Conservation (phyloP, 805 yeast genomes). For the Sugiyamaella americana region DNA sequence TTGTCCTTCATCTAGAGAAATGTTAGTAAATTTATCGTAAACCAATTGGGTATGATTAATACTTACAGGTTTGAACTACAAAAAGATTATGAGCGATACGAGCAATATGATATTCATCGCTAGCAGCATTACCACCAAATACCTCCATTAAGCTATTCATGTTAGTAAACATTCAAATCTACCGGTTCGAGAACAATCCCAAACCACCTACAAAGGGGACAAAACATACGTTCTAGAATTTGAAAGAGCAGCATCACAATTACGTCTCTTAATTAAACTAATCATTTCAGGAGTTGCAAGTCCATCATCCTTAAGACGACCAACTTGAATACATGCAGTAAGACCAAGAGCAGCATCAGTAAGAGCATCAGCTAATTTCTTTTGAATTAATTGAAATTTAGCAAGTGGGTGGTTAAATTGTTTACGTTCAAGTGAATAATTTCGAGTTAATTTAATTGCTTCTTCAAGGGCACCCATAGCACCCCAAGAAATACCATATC, state of each 20-base stretch:
- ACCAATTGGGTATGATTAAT: slow-evolving; percentile 14
- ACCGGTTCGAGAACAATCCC: neutral
- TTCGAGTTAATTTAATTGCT: slow-evolving; percentile 33
- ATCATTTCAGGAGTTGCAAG: slow-evolving; percentile 39
- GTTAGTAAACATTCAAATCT: slow-evolving; percentile 1
- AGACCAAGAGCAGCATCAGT: slow-evolving; percentile 38
- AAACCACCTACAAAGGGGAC: slow-evolving; percentile 16
- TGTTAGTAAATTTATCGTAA: slow-evolving; percentile 4
- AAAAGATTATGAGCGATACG: slow-evolving; percentile 38
- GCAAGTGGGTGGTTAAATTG: slow-evolving; percentile 39
- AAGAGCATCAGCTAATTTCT: slow-evolving; percentile 39
- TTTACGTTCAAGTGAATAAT: slow-evolving; percentile 36
- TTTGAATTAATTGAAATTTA: slow-evolving; percentile 37
- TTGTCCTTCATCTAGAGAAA: slow-evolving; percentile 35
- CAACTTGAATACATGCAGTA: slow-evolving; percentile 37
- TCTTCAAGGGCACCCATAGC: slow-evolving; percentile 41
- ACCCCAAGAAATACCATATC: slow-evolving; percentile 42
- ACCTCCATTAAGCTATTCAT: slow-evolving; percentile 34
- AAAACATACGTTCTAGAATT: slow-evolving; percentile 25
- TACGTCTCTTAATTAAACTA: slow-evolving; percentile 39
- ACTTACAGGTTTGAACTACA: slow-evolving; percentile 37
- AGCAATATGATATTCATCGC: slow-evolving; percentile 40
- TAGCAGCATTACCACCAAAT: slow-evolving; percentile 41
- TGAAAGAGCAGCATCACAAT: slow-evolving; percentile 38
- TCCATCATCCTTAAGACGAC: slow-evolving; percentile 36